Evolutionary conservation across 1,284 basidiomycete genomes (phyloP).

Genomic region (Austroboletus novae-zelandiae): DNA sequence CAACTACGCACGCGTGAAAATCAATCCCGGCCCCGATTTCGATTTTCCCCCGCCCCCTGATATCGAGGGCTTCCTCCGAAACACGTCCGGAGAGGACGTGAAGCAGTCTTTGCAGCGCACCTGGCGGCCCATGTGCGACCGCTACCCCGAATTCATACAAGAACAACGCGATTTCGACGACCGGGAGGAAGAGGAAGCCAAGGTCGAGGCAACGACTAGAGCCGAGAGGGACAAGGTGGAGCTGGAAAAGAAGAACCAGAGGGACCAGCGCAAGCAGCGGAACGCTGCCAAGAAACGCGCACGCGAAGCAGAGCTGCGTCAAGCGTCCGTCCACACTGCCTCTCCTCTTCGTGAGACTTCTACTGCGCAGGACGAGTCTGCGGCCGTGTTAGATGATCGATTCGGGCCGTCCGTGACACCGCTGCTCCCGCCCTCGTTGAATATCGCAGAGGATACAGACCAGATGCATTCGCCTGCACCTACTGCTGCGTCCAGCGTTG

Average conservation of each 20-base stretch:
- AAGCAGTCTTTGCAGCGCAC: slow-evolving; percentile 39
- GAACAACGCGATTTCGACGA: slow-evolving; percentile 75
- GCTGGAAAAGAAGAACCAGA: slow-evolving; percentile 48
- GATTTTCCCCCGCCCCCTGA: slow-evolving; percentile 74
- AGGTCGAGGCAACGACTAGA: slow-evolving; percentile 39
- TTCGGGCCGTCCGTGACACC: slow-evolving; percentile 25
- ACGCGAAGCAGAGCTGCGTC: slow-evolving; percentile 33
- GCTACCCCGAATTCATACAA: slow-evolving; percentile 74
- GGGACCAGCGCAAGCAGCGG: slow-evolving; percentile 49
- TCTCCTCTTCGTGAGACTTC: slow-evolving; percentile 31
- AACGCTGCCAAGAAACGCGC: slow-evolving; percentile 52
- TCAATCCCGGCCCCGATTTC: slow-evolving; percentile 90
- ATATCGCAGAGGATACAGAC: slow-evolving; percentile 26
- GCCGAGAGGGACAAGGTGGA: slow-evolving; percentile 44
- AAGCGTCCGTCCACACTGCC: slow-evolving; percentile 24
- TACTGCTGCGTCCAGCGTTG: slow-evolving; percentile 46
- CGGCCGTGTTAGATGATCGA: slow-evolving; percentile 20
- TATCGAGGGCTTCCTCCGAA: slow-evolving; percentile 59
- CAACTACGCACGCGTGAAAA: slow-evolving; percentile 80
- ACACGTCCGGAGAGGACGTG: slow-evolving; percentile 31
- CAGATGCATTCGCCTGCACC: slow-evolving; percentile 48
- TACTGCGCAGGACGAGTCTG: slow-evolving; percentile 20
- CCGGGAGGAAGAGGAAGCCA: slow-evolving; percentile 61
- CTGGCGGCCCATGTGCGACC: slow-evolving; percentile 77
- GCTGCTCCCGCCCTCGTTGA: slow-evolving; percentile 18